phyloP scores from a whole-genome alignment of 2,329 filamentous ascomycete species.

The Sarocladium brachiariae region DNA sequence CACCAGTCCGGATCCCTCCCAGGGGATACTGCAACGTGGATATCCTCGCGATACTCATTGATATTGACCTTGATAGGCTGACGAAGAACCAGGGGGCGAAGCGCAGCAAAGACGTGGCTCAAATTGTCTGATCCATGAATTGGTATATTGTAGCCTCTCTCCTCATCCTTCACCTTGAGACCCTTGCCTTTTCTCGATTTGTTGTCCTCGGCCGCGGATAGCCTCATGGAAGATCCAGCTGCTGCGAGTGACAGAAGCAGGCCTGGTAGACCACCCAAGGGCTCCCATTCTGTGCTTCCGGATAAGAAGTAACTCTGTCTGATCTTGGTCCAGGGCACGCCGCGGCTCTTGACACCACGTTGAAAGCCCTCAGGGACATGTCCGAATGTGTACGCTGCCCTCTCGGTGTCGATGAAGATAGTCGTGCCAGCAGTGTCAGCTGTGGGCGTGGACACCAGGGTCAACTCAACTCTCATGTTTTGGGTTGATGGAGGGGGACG shows the following conservation, averaged over 20 bases:
- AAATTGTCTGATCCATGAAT: slow-evolving; percentile 79
- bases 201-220: slow-evolving; percentile 41
- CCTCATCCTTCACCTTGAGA: slow-evolving; percentile 19
- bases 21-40: slow-evolving; percentile 33
- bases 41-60: slow-evolving; percentile 50
- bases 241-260: slow-evolving; percentile 72
- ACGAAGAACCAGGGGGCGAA: slow-evolving; percentile 77
- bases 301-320: slow-evolving; percentile 72
- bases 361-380: slow-evolving; percentile 79
- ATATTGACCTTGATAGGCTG: slow-evolving; percentile 69
- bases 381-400: slow-evolving; percentile 79
- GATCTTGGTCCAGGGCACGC: slow-evolving; percentile 56
- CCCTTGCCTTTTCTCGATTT: slow-evolving; percentile 33
- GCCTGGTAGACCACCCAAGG: slow-evolving; percentile 75
- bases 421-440: slow-evolving; percentile 79
- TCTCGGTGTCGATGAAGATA: slow-evolving; percentile 72
- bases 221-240: slow-evolving; percentile 36
- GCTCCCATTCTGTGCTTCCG: slow-evolving; percentile 68
- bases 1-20: slow-evolving; percentile 56
- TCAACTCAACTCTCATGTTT: slow-evolving; percentile 50
- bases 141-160: slow-evolving; percentile 36
- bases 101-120: slow-evolving; percentile 72
- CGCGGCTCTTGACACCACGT: slow-evolving; percentile 64
- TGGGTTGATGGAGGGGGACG: neutral
- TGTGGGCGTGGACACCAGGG: slow-evolving; percentile 65